Evolutionary conservation across 257 asterid genomes (phyloP).

Genomic region (Solanum pinnatisectum): DNA sequence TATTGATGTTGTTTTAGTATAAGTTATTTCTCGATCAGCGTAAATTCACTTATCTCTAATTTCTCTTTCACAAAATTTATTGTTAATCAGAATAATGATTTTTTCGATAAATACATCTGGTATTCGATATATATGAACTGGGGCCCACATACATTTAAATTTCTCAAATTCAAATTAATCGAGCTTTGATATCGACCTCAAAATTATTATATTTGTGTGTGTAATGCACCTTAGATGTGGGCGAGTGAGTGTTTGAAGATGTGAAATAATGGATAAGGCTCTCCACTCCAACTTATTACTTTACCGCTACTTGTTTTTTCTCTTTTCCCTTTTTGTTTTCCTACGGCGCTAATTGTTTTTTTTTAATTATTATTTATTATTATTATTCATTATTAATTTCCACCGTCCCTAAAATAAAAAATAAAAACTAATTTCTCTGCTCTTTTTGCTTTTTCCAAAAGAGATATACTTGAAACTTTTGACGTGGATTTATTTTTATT

Average conservation of each 20-base stretch:
- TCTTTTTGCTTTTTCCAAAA: background rate
- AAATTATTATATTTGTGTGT: background rate
- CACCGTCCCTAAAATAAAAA: background rate
- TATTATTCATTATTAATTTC: background rate
- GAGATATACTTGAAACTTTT: background rate
- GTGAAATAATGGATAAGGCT: background rate
- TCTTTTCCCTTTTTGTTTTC: background rate
- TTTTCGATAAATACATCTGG: background rate
- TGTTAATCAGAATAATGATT: background rate
- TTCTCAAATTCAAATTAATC: background rate
- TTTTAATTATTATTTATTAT: background rate
- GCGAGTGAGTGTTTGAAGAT: background rate
- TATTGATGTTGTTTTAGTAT: no score
- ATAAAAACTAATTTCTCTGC: background rate
- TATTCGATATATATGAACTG: background rate
- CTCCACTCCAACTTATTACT: background rate
- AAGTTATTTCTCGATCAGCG: no score
- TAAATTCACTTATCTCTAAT: no score
- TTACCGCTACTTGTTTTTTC: background rate
- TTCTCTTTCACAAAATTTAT: background rate
- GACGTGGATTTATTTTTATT: background rate
- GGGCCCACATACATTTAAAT: background rate
- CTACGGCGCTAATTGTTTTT: background rate
- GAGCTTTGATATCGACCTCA: rapidly evolving
- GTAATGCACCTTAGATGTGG: background rate